Evolutionary conservation across 176 grass and related monocot genomes (phyloP), one percentile per base, ranked within the genome.

Genomic region (Tuctoria greenei): DNA sequence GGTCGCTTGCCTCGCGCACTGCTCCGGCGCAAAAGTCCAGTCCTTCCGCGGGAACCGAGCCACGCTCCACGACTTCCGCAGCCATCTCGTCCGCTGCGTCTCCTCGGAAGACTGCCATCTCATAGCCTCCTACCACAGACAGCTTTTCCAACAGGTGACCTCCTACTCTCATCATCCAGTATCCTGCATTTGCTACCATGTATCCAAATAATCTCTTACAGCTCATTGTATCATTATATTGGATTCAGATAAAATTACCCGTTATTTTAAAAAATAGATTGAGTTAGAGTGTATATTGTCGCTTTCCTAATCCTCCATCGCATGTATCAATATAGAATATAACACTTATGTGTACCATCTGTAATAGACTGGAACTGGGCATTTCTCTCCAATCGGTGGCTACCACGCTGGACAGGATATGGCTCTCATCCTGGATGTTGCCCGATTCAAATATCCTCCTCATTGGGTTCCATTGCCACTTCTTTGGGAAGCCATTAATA

Each of bases 401-500:
- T 98, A 94, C 49, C 88, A 98, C 23, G 86, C 82, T 12, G 88
- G 70, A 4, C 69, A 81, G 24, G 95, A 98, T 74, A 94, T 92
- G 95, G 95, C 55, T 24, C 88, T 98, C 21, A 90, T 98, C 86
- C 69, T 98, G 58, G 95, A 98, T 79, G 91, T 94, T 4, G 95
- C 95, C 5, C 89, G 95, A 31, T 98, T 98, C 74, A 98, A 98
- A 40, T 98, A 98, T 71, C 91, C 91, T 66, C 89, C 95, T 3
- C 95, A 98, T 51, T 98, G 95, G 95, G 95, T 94, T 57, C 91
- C 91, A 43, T 25, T 98, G 70, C n/a, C 76, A 61, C 87, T 94
- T 46, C 91, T 98, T 69, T 98, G 95, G 91, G 88, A 94, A 75
- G 95, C 95, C 44, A 94, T 98, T 85, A 86, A 93, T 83, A 90